Evolutionary conservation across 345 rosid genomes (phyloP).

Genomic region (Xanthoceras sorbifolium): DNA sequence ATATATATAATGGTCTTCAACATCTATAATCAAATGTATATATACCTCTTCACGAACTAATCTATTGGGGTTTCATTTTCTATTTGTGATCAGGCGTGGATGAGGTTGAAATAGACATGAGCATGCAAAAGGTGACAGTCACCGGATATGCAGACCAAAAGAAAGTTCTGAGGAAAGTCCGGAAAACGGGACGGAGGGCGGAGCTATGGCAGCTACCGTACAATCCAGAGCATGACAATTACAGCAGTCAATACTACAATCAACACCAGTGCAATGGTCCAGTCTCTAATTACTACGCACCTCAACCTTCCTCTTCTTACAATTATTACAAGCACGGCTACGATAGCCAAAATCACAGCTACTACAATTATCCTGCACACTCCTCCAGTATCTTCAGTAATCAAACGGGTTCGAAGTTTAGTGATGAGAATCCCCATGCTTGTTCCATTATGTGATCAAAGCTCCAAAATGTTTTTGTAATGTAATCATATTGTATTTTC

Average conservation of each 20-base stretch:
- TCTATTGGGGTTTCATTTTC: not conserved
- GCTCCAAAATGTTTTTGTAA: not conserved
- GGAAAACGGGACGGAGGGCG: conserved; percentile 75
- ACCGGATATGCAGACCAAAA: conserved; percentile 82
- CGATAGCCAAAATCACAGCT: conserved; percentile 44
- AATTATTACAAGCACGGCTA: conserved; percentile 90
- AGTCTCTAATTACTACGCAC: conserved; percentile 34
- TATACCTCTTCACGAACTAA: too few species aligned
- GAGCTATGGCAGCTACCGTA: conserved; percentile 89
- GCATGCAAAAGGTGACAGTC: conserved; percentile 75
- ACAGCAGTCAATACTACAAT: conserved; percentile 34
- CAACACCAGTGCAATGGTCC: conserved; percentile 74
- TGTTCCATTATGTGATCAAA: conserved; percentile 66
- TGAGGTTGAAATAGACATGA: conserved; percentile 68
- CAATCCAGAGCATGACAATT: conserved; percentile 48
- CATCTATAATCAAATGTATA: too few species aligned
- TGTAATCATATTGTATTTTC: not conserved
- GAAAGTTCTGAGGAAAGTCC: conserved; percentile 66
- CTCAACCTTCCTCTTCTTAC: conserved; percentile 70
- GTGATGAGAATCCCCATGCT: conserved; percentile 87
- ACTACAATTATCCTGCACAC: conserved; percentile 48
- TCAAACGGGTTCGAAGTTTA: conserved; percentile 65
- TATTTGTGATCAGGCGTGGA: conserved; percentile 59
- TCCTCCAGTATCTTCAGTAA: conserved; percentile 54
- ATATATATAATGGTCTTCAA: too few species aligned